Conservation (phyloP, 140 eudicot species). For the Stevia rebaudiana region DNA sequence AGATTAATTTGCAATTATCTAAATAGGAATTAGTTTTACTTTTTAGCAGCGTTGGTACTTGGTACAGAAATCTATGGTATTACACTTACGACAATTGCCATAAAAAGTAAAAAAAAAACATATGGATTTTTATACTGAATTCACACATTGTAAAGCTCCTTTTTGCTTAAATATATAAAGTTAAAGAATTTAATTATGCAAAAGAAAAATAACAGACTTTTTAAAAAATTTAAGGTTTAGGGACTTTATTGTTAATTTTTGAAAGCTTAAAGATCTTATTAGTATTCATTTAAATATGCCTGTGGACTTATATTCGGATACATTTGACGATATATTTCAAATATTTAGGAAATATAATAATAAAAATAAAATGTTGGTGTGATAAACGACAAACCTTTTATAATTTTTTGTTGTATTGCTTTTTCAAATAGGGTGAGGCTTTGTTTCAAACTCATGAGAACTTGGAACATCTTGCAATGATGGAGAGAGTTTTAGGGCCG, state of each 20-base stretch:
- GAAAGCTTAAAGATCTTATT: not conserved
- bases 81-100: not conserved
- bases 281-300: not conserved
- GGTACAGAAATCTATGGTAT: not conserved
- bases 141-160: not conserved
- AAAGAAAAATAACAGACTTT: not conserved
- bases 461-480: slow-evolving; percentile 99
- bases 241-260: not conserved
- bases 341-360: not conserved
- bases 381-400: not conserved
- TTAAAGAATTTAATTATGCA: not conserved
- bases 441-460: slow-evolving; percentile 95
- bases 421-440: slow-evolving; percentile 69
- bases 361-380: not conserved
- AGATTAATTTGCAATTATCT: not conserved
- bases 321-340: not conserved
- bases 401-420: not conserved
- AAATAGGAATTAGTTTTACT: not conserved
- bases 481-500: slow-evolving; percentile 98
- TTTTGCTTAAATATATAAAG: no score
- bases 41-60: not conserved
- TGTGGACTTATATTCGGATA: not conserved
- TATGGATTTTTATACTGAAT: not conserved
- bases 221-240: not conserved
- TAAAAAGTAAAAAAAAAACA: no score